phyloP scores from a whole-genome alignment of 495 filamentous ascomycete genomes.

The Aspergillus diversus region DNA sequence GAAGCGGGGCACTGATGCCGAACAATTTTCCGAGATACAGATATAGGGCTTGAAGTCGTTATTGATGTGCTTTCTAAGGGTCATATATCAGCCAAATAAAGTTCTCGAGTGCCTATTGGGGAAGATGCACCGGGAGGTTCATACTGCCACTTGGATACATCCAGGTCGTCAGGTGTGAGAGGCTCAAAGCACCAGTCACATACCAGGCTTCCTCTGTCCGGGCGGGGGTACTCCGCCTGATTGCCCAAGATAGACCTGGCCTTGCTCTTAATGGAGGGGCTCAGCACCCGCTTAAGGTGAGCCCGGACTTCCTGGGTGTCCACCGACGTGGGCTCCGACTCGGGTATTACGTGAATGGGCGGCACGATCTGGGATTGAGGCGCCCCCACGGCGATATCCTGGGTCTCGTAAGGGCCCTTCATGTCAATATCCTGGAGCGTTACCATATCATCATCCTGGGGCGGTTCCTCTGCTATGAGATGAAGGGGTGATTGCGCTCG shows the following conservation, averaged over 20 bases:
- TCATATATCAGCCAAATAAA: not conserved
- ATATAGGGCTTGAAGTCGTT: conserved; percentile 9
- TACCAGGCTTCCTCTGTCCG: not conserved
- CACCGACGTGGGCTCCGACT: conserved; percentile 8
- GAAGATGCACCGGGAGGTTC: not conserved
- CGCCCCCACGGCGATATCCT: no score
- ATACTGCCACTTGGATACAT: conserved; percentile 5
- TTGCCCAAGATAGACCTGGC: conserved; percentile 5
- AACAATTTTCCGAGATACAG: conserved; percentile 10
- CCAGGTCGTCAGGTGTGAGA: not conserved
- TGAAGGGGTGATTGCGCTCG: not conserved
- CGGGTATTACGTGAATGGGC: not conserved
- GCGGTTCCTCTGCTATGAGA: not conserved
- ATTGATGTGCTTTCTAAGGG: not conserved
- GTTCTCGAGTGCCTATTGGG: no score
- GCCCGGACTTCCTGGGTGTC: conserved; percentile 6
- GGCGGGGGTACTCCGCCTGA: conserved; percentile 6
- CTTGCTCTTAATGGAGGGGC: not conserved
- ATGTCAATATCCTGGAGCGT: no score
- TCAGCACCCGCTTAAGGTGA: not conserved
- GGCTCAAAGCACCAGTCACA: conserved; percentile 13
- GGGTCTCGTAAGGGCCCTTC: no score
- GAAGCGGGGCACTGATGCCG: not conserved
- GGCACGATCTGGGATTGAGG: no score
- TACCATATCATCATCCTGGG: not conserved